Evolutionary conservation across 805 yeast genomes (phyloP), one percentile per base, ranked within the genome.

Genomic region (Lachancea fermentati): DNA sequence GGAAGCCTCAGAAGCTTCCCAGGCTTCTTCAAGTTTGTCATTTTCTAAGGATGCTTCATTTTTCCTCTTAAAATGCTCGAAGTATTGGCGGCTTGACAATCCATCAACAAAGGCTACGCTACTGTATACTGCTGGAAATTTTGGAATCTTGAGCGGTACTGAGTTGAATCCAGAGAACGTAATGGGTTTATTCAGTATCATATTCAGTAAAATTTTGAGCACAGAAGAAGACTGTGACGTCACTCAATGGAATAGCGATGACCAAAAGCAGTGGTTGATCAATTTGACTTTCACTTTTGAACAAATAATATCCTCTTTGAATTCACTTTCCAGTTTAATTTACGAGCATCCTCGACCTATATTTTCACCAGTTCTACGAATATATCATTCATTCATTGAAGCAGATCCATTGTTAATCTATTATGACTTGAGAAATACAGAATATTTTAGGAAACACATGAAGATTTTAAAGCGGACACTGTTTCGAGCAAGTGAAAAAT

Each of bases 71-170:
- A 56, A 67, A 12, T 73, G 76, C 39, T 63, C 76, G 5, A 67
- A 64, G 30, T 65, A 74, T 39, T 84, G 93, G 93, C 63, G 83
- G 42, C 57, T 81, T 4, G 72, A 55, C 30, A 49, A 71, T 43
- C 57, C 56, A 5, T 63, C 77, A 0, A 66, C 85, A 0, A 61
- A 73, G 36, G 73, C 78, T 0, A 66, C 73, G 0, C 49, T 75
- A 5, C 44, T 79, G 4, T 75, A 71, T 40, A 71, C 78, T 4
- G 80, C 82, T 1, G 69, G 72, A 2, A 68, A 68, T 43, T 54
- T 51, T 8, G 54, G 64, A 7, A 50, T 68, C 9, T 49, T 68
- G 30, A 54, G 51, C 28, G 56, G 54, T 9, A 58, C 57, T 22
- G 57, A 57, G 9, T 41, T 69, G 4, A 59, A 63, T 28, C 46